Base-by-base conservation (phyloP, 2,329 filamentous ascomycete genomes). In the Cercospora sesami region DNA sequence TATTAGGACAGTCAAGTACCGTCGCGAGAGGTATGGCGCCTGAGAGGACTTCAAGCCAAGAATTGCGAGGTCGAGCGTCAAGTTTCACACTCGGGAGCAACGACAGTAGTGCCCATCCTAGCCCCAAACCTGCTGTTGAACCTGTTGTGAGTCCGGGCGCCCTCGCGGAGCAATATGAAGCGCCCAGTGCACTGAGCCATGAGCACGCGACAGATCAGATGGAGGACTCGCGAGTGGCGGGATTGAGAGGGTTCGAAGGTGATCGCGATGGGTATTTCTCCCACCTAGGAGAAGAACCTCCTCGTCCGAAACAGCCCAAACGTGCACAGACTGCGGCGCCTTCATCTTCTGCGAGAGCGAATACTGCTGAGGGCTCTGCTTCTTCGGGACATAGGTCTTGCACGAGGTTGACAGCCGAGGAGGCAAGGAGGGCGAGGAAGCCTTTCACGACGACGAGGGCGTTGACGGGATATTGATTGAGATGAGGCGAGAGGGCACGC, bases 371-470 rank as follows among this genome's bases (percentile, higher is more conserved):
- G n/a, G n/a, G 6, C 16, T 3, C 18, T 59, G 62, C 28, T 57
- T 23, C 60, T 55, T 18, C 45, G 10, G 28, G 48, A 16, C 48
- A 28, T 14, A 26, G 23, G 12, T 59, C 55, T 36, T 59, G 31
- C 8, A 31, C 31, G 26, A 36, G 12, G 23, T 3, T 42, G 36
- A 39, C 31, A n/a, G 62, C 31, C n/a, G 62, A 58, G 18, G 62
- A 64, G 33, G 62, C 62, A 36, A 64, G 62, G 33, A 57, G 62
- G n/a, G 21, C 53, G 21, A 39, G 62, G 18, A 64, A 36, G 28
- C 62, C 62, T n/a, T 64, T 58, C 30, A 64, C 62, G 18, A 64
- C 53, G 12, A 64, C 62, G 23, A 64, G 51, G 62, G 62, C 62
- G 12, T 59, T 64, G 51, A 64, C 62, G 23, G 53, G 62, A n/a